Conservation (phyloP, 2,329 filamentous ascomycete genomes). For the Aspergillus quadricinctus region DNA sequence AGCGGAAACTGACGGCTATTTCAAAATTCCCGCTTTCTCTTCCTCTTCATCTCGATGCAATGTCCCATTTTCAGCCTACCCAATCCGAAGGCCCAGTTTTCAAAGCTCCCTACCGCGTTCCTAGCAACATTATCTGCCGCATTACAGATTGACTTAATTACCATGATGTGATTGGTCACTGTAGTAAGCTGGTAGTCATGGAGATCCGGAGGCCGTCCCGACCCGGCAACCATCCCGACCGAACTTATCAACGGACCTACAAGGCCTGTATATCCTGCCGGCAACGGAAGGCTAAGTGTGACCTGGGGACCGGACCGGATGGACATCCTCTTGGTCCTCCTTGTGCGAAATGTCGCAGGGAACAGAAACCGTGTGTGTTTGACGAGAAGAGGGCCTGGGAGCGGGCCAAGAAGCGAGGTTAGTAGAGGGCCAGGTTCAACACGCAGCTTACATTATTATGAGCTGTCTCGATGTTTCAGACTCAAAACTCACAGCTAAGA, state of each 20-base stretch:
- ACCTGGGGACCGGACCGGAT: slow-evolving; percentile 39
- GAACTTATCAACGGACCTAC: slow-evolving; percentile 49
- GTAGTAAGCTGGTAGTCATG: slow-evolving; percentile 10
- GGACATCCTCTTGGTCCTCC: slow-evolving; percentile 37
- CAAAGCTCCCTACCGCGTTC: background rate
- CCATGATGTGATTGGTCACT: slow-evolving; percentile 13
- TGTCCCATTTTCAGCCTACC: background rate
- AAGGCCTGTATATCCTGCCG: slow-evolving; percentile 53
- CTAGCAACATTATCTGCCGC: background rate
- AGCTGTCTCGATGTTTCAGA: background rate
- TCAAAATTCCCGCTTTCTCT: background rate
- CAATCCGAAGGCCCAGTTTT: background rate
- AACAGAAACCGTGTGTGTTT: slow-evolving; percentile 49
- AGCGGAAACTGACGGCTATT: slow-evolving; percentile 17
- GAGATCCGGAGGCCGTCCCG: slow-evolving; percentile 17
- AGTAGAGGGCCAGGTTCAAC: slow-evolving; percentile 5
- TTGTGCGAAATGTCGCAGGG: slow-evolving; percentile 48
- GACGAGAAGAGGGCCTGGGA: slow-evolving; percentile 41
- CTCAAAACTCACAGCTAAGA: slow-evolving; percentile 1
- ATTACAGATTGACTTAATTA: background rate
- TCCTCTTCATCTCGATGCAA: background rate
- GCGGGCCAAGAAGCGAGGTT: slow-evolving; percentile 33
- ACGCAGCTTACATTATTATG: background rate
- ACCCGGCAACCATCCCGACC: slow-evolving; percentile 23
- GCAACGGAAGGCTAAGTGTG: slow-evolving; percentile 51